Evolutionary conservation across 2,329 filamentous ascomycete genomes (phyloP).

Genomic region (Colletotrichum incanum): DNA sequence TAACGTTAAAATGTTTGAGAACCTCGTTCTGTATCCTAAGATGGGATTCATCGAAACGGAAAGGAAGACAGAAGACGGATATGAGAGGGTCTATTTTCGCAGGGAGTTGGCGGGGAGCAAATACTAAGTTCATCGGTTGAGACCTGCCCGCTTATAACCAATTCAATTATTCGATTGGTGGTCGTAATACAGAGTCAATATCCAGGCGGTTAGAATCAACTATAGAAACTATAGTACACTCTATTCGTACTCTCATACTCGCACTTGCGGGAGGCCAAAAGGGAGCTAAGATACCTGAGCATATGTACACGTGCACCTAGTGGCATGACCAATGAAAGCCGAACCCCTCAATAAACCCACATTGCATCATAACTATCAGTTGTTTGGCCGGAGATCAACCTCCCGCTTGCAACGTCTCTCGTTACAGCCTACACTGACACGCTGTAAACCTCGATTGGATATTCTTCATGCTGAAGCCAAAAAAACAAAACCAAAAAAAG

Average conservation of each 20-base stretch:
- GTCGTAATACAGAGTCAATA: background rate
- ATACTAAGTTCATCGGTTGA: background rate
- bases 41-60: slow-evolving; percentile 53
- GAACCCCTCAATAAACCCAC: background rate
- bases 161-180: background rate
- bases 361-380: background rate
- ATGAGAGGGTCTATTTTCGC: slow-evolving; percentile 54
- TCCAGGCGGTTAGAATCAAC: background rate
- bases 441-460: background rate
- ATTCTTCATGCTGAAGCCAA: background rate
- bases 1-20: slow-evolving; percentile 46
- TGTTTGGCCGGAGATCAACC: background rate
- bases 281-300: background rate
- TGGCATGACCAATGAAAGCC: background rate
- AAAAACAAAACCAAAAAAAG: too few species aligned
- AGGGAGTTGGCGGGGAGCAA: slow-evolving; percentile 44
- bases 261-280: background rate
- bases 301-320: background rate
- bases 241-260: background rate
- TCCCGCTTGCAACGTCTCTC: background rate
- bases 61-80: slow-evolving; percentile 51
- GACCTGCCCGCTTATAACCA: background rate
- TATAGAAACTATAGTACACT: background rate
- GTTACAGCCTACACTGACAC: background rate
- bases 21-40: slow-evolving; percentile 47